Evolutionary conservation across 805 yeast species (phyloP).

Genomic region (Schwanniomyces yamadae): DNA sequence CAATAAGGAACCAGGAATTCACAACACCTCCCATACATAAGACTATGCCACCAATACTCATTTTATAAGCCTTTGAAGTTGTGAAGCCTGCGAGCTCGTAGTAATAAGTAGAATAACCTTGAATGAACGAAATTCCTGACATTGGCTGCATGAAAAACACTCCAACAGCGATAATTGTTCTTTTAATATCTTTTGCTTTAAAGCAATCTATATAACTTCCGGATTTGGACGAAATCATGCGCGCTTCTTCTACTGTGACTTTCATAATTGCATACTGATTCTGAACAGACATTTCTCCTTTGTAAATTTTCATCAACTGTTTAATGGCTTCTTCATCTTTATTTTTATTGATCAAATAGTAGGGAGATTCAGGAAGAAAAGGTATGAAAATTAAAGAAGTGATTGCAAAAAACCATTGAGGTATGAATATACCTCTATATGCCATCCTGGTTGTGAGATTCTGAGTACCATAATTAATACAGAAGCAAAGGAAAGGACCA

Average conservation of each 20-base stretch:
- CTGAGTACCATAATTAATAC: slow-evolving; percentile 2
- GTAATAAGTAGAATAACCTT: slow-evolving; percentile 29
- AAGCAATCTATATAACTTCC: slow-evolving; percentile 39
- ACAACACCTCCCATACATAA: slow-evolving; percentile 16
- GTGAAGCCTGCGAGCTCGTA: slow-evolving; percentile 11
- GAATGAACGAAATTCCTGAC: slow-evolving; percentile 23
- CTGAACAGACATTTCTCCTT: slow-evolving; percentile 15
- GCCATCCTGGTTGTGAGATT: slow-evolving; percentile 2
- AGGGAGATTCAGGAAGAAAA: slow-evolving; percentile 44
- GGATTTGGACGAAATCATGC: slow-evolving; percentile 8
- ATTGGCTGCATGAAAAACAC: slow-evolving; percentile 27
- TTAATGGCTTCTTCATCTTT: slow-evolving; percentile 25
- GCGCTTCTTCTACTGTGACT: slow-evolving; percentile 18
- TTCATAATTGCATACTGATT: slow-evolving; percentile 21
- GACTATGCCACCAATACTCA: slow-evolving; percentile 29
- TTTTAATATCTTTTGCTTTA: slow-evolving; percentile 35
- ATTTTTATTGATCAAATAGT: slow-evolving; percentile 35
- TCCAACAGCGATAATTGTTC: slow-evolving; percentile 35
- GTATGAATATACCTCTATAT: slow-evolving; percentile 6
- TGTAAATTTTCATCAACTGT: slow-evolving; percentile 17
- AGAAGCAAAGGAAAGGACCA: slow-evolving; percentile 12
- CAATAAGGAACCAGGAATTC: slow-evolving; percentile 16
- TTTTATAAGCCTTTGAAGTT: background rate
- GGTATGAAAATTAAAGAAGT: slow-evolving; percentile 14
- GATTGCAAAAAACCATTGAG: slow-evolving; percentile 10